Conservation (phyloP, 352 stramenopile genomes). For the Phytopythium boreale region DNA sequence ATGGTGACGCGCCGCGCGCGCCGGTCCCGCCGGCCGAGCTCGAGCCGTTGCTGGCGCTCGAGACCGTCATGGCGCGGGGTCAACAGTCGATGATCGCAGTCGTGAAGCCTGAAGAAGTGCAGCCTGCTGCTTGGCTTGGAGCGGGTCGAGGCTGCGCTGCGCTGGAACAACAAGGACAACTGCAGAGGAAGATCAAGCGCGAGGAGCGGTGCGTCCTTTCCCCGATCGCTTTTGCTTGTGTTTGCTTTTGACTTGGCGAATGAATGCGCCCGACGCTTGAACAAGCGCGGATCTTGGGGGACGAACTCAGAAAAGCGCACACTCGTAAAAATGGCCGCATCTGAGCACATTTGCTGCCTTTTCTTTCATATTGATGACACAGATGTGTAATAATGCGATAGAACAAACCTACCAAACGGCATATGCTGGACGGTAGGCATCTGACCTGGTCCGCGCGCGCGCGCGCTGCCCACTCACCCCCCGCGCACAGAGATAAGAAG, state of each 20-base stretch:
- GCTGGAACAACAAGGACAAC: no score
- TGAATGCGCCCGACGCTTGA: conserved; percentile 1
- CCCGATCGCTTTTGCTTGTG: not conserved
- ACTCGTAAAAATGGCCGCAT: no score
- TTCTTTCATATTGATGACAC: not conserved
- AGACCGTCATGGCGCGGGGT: conserved; percentile 34
- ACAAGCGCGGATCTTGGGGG: not conserved
- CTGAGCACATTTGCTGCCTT: not conserved
- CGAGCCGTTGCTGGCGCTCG: conserved; percentile 27
- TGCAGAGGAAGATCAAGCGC: no score
- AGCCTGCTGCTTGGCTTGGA: no score
- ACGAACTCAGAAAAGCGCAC: no score
- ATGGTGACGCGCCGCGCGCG: not conserved
- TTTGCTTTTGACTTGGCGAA: conserved; percentile 1
- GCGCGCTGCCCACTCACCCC: not conserved
- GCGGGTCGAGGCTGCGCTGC: no score
- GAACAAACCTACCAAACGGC: not conserved
- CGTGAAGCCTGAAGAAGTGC: not conserved
- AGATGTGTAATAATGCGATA: not conserved
- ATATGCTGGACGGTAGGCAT: not conserved
- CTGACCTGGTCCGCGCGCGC: not conserved
- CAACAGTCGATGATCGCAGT: no score
- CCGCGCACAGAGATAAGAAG: not conserved
- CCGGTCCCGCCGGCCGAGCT: conserved; percentile 7
- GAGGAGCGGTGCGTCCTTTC: not conserved